Evolutionary conservation across 2,329 filamentous ascomycete species (phyloP), one percentile per base, ranked within the genome.

Genomic region (Claviceps sp.): DNA sequence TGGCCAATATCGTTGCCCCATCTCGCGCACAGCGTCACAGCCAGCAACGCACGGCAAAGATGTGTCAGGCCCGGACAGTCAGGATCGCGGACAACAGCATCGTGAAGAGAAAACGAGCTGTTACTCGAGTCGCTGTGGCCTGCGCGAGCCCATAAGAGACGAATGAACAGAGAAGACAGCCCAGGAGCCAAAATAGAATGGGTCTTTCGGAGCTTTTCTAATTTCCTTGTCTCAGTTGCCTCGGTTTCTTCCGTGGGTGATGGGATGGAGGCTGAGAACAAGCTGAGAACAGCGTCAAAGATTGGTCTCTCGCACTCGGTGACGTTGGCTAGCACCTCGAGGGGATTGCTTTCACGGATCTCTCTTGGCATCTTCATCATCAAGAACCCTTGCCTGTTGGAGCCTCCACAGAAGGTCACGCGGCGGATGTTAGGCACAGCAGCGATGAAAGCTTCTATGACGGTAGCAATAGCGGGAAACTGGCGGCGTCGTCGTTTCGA

Each of bases 371-470:
- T 75, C 54, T 76, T 82, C 66, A 86, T 80, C 68, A 88, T 88
- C 40, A 95, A 70, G 44, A 82, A 82, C 0, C 90, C 90, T 66
- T 95, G 89, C 42, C 89, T 76, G 55, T 95, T 90, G 7, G 89
- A 90, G 20, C 90, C 88, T 59, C 88, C 84, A 62, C 88, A 94
- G 67, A 95, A 96, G 1, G 83, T 84, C 2, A 90, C 86, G 23
- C 78, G 75, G 44, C 80, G 79, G 57, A 95, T 83, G 44, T 74
- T 74, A 4, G 86, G 86, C 2, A 95, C 74, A 1, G 82, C 78
- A 42, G 78, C 71, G 36, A 84, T 73, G 16, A 96, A 77, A 17
- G 86, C 83, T 36, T 84, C 79, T n/a, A 95, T 80, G 4, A 95
- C 80, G 34, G 87, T 80, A 0, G 82, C 80, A 36, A 95, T 88